A percentile compares a stretch with the other conserved stretches of the same genome.
phyloP scores from a whole-genome alignment of 345 rosid genomes.

The Raphanus raphanistrum region DNA sequence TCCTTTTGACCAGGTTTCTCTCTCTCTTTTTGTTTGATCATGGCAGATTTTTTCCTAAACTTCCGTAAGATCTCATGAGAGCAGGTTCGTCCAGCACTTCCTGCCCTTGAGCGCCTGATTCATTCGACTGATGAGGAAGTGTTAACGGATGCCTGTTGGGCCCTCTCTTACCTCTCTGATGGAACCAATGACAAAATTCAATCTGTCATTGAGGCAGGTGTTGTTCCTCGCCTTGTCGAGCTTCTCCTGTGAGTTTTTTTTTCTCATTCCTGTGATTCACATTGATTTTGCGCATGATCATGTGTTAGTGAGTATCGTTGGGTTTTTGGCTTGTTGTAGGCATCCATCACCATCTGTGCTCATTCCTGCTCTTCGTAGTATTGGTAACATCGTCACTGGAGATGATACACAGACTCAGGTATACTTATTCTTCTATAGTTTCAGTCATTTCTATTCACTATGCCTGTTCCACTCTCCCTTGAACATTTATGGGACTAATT shows the following conservation, averaged over 20 bases:
- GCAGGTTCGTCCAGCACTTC: slow-evolving; percentile 90
- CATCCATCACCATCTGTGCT: slow-evolving; percentile 81
- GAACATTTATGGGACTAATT: not conserved
- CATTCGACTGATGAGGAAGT: slow-evolving; percentile 97
- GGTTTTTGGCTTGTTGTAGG: slow-evolving; percentile 32
- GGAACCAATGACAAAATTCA: slow-evolving; percentile 98
- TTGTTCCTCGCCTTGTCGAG: slow-evolving; percentile 80
- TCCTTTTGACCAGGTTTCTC: slow-evolving; percentile 69
- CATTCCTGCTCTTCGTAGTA: slow-evolving; percentile 82
- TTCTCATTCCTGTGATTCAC: not conserved
- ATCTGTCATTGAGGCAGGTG: slow-evolving; percentile 87
- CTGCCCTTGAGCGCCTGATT: slow-evolving; percentile 76
- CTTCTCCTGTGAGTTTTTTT: slow-evolving; percentile 71
- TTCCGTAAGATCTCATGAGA: not conserved
- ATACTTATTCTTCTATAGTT: not conserved
- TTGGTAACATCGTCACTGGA: slow-evolving; percentile 87
- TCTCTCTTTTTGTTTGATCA: not conserved
- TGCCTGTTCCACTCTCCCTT: not conserved
- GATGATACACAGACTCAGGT: slow-evolving; percentile 79
- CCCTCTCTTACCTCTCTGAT: slow-evolving; percentile 92
- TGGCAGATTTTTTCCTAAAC: not conserved
- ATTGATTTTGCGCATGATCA: not conserved
- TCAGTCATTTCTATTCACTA: not conserved
- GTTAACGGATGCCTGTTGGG: slow-evolving; percentile 97
- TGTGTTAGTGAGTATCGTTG: not conserved